Conservation (phyloP, 2,329 filamentous ascomycete genomes). For the Grosmannia serpens region DNA sequence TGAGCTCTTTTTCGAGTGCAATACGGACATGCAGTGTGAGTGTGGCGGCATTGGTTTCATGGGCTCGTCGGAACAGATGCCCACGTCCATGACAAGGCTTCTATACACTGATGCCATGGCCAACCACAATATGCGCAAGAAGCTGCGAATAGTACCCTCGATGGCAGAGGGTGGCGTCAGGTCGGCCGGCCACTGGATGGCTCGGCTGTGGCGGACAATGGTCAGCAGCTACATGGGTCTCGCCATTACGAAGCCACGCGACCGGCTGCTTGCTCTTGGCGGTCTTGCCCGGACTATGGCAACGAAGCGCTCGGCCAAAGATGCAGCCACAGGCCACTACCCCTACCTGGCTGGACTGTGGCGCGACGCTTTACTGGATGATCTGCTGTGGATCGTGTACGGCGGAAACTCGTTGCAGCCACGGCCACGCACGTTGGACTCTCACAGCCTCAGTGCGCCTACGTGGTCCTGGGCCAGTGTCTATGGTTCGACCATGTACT, state of each 20-base stretch:
- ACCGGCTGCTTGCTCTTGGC: not conserved
- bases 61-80: not conserved
- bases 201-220: not conserved
- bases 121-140: not conserved
- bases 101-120: not conserved
- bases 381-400: not conserved
- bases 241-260: not conserved
- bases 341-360: not conserved
- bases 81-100: not conserved
- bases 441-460: not conserved
- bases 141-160: too few species aligned
- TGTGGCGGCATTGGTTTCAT: not conserved
- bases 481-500: not conserved
- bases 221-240: not conserved
- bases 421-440: not conserved
- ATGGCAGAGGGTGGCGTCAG: not conserved
- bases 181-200: not conserved
- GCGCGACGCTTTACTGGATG: not conserved
- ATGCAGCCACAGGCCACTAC: not conserved
- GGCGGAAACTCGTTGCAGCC: not conserved
- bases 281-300: not conserved
- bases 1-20: not conserved
- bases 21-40: not conserved
- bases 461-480: not conserved
- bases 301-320: not conserved